phyloP scores from a whole-genome alignment of 345 rosid species.

The Pistacia vera region DNA sequence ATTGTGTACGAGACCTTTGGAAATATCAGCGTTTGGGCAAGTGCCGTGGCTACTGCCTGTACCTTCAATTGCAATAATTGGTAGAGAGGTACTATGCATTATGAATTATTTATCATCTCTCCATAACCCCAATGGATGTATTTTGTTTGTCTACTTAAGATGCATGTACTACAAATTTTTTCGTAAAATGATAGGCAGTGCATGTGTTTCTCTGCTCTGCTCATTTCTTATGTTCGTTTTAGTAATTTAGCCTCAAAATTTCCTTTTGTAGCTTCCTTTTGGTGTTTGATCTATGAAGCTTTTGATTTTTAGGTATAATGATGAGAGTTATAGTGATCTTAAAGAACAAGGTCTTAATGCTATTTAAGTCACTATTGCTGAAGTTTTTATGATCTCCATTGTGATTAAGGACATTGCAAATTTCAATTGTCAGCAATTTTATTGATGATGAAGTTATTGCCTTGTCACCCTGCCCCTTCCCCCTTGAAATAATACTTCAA shows the following conservation, averaged over 20 bases:
- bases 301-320: not conserved
- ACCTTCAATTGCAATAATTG: slow-evolving; percentile 88
- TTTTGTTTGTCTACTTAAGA: no score
- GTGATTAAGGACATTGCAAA: not conserved
- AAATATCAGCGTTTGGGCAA: slow-evolving; percentile 54
- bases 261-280: slow-evolving; percentile 7
- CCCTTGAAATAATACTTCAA: no score
- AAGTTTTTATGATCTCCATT: not conserved
- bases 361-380: not conserved
- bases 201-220: not conserved
- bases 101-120: slow-evolving; percentile 10
- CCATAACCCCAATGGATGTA: not conserved
- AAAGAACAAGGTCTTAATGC: not conserved
- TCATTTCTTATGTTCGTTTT: not conserved
- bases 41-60: slow-evolving; percentile 84
- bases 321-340: not conserved
- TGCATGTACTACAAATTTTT: not conserved
- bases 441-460: no score
- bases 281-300: not conserved
- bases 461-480: no score
- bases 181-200: not conserved
- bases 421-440: not conserved
- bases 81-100: slow-evolving; percentile 79
- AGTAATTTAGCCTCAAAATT: not conserved
- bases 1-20: slow-evolving; percentile 78